A percentile compares a stretch with the other conserved stretches of the same genome.
These are phyloP conservation scores for Ballota nigra DNA, from an alignment of 257 asterid species.

Conservation along the genomic window DNA sequence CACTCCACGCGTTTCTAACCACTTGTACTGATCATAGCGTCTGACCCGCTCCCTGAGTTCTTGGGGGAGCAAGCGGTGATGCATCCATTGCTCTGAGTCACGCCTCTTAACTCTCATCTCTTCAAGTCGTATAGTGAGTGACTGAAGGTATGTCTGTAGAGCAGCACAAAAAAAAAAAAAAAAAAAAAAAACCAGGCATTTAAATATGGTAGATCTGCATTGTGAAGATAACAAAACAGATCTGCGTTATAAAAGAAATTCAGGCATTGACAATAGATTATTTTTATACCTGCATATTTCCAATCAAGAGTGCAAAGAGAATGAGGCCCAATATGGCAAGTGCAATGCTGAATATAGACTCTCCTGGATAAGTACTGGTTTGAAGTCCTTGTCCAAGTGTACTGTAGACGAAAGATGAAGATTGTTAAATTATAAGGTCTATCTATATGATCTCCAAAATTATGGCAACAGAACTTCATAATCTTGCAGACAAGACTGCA, in stretches of 20 bases:
- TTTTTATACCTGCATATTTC: constrained; percentile 92
- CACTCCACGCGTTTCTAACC: constrained; percentile 98
- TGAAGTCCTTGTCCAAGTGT: constrained; percentile 98
- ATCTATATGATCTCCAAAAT: constrained; percentile 5
- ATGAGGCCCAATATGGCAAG: constrained; percentile 93
- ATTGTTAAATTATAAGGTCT: constrained; percentile 4
- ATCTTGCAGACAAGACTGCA: too few species aligned
- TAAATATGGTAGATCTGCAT: constrained; percentile 1
- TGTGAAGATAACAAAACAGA: background rate
- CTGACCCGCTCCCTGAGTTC: constrained; percentile 93
- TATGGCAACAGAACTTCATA: background rate
- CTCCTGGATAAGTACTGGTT: constrained; percentile 96
- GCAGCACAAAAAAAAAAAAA: constrained; percentile 18
- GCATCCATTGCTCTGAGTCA: constrained; percentile 99
- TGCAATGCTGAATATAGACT: constrained; percentile 90
- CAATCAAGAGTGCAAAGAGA: constrained; percentile 93
- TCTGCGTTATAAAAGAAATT: too few species aligned
- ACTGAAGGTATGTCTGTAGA: constrained; percentile 92
- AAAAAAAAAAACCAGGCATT: background rate
- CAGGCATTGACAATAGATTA: background rate
- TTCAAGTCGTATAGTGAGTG: constrained; percentile 95
- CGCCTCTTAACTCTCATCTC: constrained; percentile 99
- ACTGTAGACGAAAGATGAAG: constrained; percentile 45
- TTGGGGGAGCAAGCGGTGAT: constrained; percentile 90
- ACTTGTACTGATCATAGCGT: constrained; percentile 96